These are phyloP conservation scores for Fistulifera pelliculosa DNA, from an alignment of 108 stramenopile species.

Conservation along the genomic window DNA sequence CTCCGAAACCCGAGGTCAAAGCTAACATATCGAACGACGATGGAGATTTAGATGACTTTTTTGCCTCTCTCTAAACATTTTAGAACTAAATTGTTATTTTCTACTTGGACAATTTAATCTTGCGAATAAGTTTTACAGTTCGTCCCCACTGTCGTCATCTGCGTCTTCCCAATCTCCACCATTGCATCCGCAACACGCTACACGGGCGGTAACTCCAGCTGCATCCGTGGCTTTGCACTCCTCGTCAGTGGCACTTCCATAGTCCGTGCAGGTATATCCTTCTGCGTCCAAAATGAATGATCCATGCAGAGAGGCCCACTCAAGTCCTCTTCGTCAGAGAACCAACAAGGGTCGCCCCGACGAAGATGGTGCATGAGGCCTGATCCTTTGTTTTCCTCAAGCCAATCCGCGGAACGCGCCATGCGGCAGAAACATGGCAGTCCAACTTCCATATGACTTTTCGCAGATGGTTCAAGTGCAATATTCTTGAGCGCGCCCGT, in stretches of 20 bases:
- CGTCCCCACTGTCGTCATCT: too few species aligned
- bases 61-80: conserved; percentile 33
- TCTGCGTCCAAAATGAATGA: conserved; percentile 10
- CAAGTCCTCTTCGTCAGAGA: conserved; percentile 2
- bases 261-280: conserved; percentile 8
- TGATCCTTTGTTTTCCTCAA: conserved; percentile 8
- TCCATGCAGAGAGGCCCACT: conserved; percentile 10
- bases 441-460: not conserved
- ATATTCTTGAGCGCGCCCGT: conserved; percentile 11
- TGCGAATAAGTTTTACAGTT: not conserved
- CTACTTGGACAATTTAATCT: not conserved
- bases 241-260: conserved; percentile 3
- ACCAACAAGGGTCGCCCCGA: conserved; percentile 17
- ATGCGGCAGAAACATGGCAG: conserved; percentile 9
- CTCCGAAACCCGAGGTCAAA: too few species aligned
- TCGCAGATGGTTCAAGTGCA: conserved; percentile 4
- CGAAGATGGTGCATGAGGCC: conserved; percentile 7
- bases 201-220: conserved; percentile 3
- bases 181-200: conserved; percentile 17
- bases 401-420: conserved; percentile 7
- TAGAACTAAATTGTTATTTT: too few species aligned
- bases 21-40: conserved; percentile 19
- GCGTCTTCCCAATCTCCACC: conserved; percentile 7
- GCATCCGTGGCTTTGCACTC: conserved; percentile 12
- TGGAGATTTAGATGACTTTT: conserved; percentile 59